Base-by-base conservation (phyloP, 2,329 filamentous ascomycete genomes). In the Dothiorella sarmentorum region DNA sequence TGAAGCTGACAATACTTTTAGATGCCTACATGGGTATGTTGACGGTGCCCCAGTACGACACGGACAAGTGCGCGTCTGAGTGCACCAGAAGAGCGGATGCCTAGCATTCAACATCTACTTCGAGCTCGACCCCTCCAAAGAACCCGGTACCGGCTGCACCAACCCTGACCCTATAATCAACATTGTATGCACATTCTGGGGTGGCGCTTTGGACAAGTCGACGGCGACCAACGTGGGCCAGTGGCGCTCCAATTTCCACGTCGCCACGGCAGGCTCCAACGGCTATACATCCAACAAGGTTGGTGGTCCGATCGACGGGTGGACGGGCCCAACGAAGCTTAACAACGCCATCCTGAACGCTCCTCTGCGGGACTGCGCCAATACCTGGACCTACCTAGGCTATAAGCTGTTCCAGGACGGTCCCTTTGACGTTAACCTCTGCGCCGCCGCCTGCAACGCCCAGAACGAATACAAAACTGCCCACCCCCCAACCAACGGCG, bases 371-470 rank as follows among this genome's bases (percentile, higher is more conserved):
- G 52, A 56, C 13, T 43, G 37, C 38, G 40, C 37, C 2, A 26
- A 17, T 4, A 37, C 52, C 17, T 62, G 71, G 49, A 71, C 61
- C 7, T 69, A 64, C 62, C 65, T 71, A 60, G 66, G 65, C 24
- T 49, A 52, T 9, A 66, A 63, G 49, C 55, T 62, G 22, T 68
- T 68, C 62, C 68, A 66, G 38, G 56, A 60, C 18, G 38, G 38
- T 3, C 67, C 67, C 20, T 71, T 69, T 51, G 66, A 72, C 51
- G 58, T 65, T 24, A 55, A 61, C 26, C 64, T 69, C n/a, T 74
- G 71, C 44, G 64, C 66, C 11, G 64, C 64, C 7, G 62, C 63
- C 15, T 73, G 67, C 59, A 60, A 58, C 18, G 35, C 44, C 6
- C 53, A 62, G 43, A 55, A 22, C 10, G 33, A 26, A 7, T 44